Evolutionary conservation across 2,329 filamentous ascomycete species (phyloP).

Genomic region (Colletotrichum orchidophilum): DNA sequence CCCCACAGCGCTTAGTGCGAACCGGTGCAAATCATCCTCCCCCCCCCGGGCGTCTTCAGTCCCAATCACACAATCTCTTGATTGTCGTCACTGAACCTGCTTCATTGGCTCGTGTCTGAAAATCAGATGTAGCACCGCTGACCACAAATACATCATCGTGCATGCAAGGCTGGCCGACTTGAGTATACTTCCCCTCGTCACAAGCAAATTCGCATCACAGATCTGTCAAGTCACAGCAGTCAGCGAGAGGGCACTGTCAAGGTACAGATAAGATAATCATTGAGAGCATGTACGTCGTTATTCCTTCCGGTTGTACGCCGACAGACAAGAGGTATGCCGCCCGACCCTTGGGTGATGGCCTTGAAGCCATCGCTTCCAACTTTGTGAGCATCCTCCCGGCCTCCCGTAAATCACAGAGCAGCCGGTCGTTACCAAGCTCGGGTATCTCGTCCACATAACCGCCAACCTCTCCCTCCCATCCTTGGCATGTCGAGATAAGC

Average conservation of each 20-base stretch:
- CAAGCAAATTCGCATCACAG: not conserved
- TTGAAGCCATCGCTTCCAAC: not conserved
- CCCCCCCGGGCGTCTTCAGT: no score
- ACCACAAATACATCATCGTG: constrained; percentile 11
- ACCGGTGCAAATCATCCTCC: not conserved
- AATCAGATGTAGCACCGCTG: not conserved
- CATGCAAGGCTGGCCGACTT: not conserved
- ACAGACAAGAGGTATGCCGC: constrained; percentile 16
- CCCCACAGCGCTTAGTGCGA: not conserved
- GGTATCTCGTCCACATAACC: not conserved
- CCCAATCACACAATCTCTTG: no score
- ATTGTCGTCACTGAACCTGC: not conserved
- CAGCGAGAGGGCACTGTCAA: not conserved
- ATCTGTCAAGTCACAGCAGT: not conserved
- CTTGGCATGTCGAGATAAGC: not conserved
- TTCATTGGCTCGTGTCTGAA: not conserved
- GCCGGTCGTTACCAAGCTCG: not conserved
- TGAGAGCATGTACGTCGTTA: constrained; percentile 27
- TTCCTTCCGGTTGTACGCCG: constrained; percentile 20
- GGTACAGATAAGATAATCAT: not conserved
- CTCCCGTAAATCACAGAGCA: not conserved
- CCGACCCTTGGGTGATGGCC: not conserved
- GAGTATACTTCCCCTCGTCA: not conserved
- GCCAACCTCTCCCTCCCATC: not conserved
- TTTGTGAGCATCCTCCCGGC: not conserved